A percentile compares a stretch with the other conserved stretches of the same genome.
phyloP scores from a whole-genome alignment of 176 grass and related monocot species.

The Aegilops umbellulata region DNA sequence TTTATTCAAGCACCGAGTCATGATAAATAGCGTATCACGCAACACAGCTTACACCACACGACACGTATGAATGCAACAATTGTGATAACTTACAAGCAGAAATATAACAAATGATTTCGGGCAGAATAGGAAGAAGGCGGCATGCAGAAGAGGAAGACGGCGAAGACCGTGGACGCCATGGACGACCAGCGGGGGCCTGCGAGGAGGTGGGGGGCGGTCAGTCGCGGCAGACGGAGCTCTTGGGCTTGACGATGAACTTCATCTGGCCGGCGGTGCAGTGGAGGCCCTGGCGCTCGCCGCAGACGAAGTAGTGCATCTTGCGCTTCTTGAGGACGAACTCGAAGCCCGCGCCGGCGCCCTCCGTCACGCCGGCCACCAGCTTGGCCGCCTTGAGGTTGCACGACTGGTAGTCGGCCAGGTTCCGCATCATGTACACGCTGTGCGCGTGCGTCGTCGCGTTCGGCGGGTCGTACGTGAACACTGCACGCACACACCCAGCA shows the following conservation, averaged over 20 bases:
- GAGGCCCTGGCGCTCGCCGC: conserved; percentile 64
- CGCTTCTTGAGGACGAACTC: conserved; percentile 77
- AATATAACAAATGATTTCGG: background rate
- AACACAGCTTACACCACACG: background rate
- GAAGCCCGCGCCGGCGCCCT: conserved; percentile 68
- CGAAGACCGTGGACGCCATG: background rate
- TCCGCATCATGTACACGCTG: conserved; percentile 80
- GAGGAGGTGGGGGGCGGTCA: background rate
- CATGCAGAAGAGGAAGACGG: conserved; percentile 30
- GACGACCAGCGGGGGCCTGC: no score
- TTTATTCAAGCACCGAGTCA: background rate
- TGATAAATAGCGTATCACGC: background rate
- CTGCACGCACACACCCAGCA: conserved; percentile 24
- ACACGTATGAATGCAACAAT: background rate
- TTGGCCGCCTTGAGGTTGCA: conserved; percentile 79
- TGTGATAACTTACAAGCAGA: conserved; percentile 2
- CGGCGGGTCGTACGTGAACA: conserved; percentile 94
- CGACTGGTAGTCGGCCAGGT: conserved; percentile 43
- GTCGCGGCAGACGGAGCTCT: conserved; percentile 39
- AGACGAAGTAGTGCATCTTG: conserved; percentile 87
- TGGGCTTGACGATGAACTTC: conserved; percentile 89
- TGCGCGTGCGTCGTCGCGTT: conserved; percentile 71
- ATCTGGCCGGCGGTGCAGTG: conserved; percentile 79
- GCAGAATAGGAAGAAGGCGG: background rate
- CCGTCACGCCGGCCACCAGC: conserved; percentile 63